Evolutionary conservation across 169 alveolate species (phyloP).

Genomic region (Perkinsus olseni): DNA sequence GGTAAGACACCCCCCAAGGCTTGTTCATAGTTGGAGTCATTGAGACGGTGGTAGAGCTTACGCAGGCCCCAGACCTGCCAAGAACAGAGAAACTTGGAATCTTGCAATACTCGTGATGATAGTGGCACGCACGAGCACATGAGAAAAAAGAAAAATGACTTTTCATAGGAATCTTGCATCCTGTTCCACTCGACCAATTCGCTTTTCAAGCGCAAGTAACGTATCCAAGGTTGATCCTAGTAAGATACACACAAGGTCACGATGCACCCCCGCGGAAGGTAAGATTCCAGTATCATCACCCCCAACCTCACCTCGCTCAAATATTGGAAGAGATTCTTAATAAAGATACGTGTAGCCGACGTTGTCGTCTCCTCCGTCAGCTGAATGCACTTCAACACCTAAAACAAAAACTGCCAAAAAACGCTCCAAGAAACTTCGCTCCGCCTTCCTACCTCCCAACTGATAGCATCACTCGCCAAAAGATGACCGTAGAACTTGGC

Average conservation of each 20-base stretch:
- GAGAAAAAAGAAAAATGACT: too few relatives aligned
- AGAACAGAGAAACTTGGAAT: too few relatives aligned
- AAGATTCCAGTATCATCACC: too few relatives aligned
- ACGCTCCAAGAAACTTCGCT: not conserved
- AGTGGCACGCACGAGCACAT: too few relatives aligned
- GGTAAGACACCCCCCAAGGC: constrained; percentile 85
- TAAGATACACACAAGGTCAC: too few relatives aligned
- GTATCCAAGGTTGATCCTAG: too few relatives aligned
- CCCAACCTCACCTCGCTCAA: constrained; percentile 57
- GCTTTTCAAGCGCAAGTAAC: too few relatives aligned
- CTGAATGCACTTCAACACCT: constrained; percentile 42
- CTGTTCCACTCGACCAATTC: too few relatives aligned
- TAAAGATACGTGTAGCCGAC: constrained; percentile 90
- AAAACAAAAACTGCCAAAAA: not conserved
- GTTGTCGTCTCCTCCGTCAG: constrained; percentile 94
- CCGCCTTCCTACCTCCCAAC: constrained; percentile 29
- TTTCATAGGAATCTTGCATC: too few relatives aligned
- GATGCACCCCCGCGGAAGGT: too few relatives aligned
- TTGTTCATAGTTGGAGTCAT: constrained; percentile 70
- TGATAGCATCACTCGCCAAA: constrained; percentile 69
- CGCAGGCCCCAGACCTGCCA: constrained; percentile 56
- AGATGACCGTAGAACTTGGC: constrained; percentile 94
- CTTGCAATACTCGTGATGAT: too few relatives aligned
- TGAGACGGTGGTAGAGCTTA: constrained; percentile 50
- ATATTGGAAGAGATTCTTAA: constrained; percentile 87